Base-by-base conservation (phyloP, 1,284 basidiomycete genomes). In the Sanghuangporus baumii region DNA sequence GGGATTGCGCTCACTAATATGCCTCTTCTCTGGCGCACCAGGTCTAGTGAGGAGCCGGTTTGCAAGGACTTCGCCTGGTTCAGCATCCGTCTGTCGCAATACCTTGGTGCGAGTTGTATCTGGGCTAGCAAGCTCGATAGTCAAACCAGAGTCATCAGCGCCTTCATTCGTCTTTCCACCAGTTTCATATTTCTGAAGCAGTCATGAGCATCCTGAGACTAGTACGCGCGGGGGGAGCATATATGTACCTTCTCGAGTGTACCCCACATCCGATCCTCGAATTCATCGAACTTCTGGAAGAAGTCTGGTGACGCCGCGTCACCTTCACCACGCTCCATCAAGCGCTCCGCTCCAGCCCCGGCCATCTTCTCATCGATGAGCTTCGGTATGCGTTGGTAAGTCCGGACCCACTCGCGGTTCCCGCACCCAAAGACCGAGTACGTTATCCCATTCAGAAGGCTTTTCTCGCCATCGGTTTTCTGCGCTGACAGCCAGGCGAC, bases 371-470 rank as follows among this genome's bases (percentile, higher is more conserved):
- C 67, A 67, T 83, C 81, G 64, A 79, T 72, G 3, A 78, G 66
- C 57, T 57, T 76, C 7, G 82, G 82, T 36, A 84, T 78, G n/a
- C 74, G 72, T 70, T 83, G 81, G 70, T 77, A 84, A 2, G 82
- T 83, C 41, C 74, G 69, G 20, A 74, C 75, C 82, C 82, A 84
- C 67, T 83, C 82, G 61, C 74, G 75, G 69, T 83, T 81, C 5
- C 82, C 82, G 56, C 80, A 81, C 1, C 82, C 82, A 64, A 84
- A 83, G 36, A 84, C 79, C 7, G 76, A 76, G 66, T 75, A 84
- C 37, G 73, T 72, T 18, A 81, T 75, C 41, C 74, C 74, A 7
- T 70, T 68, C 51, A 79, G 69, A 65, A 73, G 71, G 26, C 68
- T 57, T 18, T 68, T 71, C 36, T 75, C 67, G 20, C n/a, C 31